These are phyloP conservation scores for Leccinum arenicola DNA, from an alignment of 768 basidiomycete species.

Conservation along the genomic window DNA sequence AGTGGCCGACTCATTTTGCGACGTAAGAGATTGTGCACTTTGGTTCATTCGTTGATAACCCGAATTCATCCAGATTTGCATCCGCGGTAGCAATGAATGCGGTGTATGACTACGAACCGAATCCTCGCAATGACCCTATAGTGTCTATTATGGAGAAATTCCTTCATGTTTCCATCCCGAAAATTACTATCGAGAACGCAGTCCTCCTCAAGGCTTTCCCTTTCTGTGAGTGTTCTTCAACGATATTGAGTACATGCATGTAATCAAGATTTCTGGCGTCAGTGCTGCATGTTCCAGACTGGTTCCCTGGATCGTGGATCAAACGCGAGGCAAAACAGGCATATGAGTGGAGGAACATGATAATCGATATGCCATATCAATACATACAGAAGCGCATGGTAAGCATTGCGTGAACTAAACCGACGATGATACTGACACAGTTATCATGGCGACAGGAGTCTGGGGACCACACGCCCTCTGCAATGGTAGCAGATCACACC, in stretches of 20 bases:
- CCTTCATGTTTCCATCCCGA: not conserved
- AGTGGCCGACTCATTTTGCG: not conserved
- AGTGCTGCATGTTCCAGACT: constrained; percentile 12
- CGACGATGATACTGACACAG: not conserved
- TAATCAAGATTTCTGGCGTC: not conserved
- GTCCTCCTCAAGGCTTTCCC: not conserved
- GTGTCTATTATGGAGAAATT: not conserved
- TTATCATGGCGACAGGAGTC: not conserved
- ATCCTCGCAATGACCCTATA: not conserved
- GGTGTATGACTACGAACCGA: constrained; percentile 2
- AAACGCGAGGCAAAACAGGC: constrained; percentile 2
- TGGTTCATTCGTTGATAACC: not conserved
- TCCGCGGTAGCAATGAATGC: constrained; percentile 26
- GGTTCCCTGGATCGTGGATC: constrained; percentile 10
- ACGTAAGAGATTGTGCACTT: not conserved
- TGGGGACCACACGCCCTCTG: not conserved
- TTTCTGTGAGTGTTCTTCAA: not conserved
- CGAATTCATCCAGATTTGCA: constrained; percentile 22
- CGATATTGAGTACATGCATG: not conserved
- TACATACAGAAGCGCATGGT: constrained; percentile 2
- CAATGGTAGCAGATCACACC: constrained; percentile 11
- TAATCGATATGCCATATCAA: constrained; percentile 5
- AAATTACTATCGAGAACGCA: not conserved
- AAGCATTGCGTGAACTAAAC: not conserved
- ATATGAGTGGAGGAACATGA: not conserved